phyloP scores from a whole-genome alignment of 2,329 filamentous ascomycete genomes.

The Phoma herbarum region DNA sequence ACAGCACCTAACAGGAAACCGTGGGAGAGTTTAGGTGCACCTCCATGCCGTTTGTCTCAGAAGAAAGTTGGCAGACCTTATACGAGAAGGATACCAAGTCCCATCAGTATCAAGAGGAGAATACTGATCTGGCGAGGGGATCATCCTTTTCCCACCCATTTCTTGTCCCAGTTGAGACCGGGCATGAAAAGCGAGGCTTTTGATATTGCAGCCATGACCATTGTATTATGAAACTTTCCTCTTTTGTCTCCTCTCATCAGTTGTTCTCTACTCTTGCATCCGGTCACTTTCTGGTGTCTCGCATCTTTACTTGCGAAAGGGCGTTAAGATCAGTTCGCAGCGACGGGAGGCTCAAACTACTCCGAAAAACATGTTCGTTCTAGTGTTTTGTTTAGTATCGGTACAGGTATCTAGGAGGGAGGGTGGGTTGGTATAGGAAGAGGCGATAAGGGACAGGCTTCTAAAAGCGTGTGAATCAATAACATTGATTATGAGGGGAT shows the following conservation, averaged over 20 bases:
- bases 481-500: slow-evolving; percentile 3
- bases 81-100: slow-evolving; percentile 37
- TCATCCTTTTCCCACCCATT: slow-evolving; percentile 29
- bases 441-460: neutral
- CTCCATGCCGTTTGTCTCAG: slow-evolving; percentile 9
- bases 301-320: slow-evolving; percentile 30
- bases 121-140: slow-evolving; percentile 37
- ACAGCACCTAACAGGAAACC: slow-evolving; percentile 1
- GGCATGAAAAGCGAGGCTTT: slow-evolving; percentile 38
- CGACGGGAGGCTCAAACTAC: slow-evolving; percentile 31
- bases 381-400: slow-evolving; percentile 19
- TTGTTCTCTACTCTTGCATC: slow-evolving; percentile 35
- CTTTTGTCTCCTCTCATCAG: slow-evolving; percentile 11
- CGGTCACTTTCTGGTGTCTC: slow-evolving; percentile 41
- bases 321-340: slow-evolving; percentile 33
- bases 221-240: slow-evolving; percentile 48
- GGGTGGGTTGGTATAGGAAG: neutral
- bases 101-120: slow-evolving; percentile 26
- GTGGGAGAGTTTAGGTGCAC: neutral
- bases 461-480: slow-evolving; percentile 16
- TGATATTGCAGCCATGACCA: slow-evolving; percentile 35
- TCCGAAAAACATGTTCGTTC: slow-evolving; percentile 15
- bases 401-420: slow-evolving; percentile 12
- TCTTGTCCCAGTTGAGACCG: slow-evolving; percentile 33
- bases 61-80: slow-evolving; percentile 12